Evolutionary conservation across 2,329 filamentous ascomycete genomes (phyloP), one percentile per base, ranked within the genome.

Genomic region (Macrophomina pseudophaseolina): DNA sequence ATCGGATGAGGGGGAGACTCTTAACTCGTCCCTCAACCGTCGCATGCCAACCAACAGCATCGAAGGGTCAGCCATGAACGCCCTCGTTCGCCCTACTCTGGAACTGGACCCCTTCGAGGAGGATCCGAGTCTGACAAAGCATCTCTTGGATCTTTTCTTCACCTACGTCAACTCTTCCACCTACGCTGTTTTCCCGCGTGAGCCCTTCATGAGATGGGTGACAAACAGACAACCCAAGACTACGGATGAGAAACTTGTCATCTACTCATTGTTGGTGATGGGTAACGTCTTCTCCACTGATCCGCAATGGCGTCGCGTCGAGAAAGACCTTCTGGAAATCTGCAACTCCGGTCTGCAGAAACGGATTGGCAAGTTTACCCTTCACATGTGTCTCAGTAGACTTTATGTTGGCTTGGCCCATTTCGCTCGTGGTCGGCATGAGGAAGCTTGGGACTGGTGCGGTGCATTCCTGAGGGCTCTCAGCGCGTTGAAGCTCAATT

Each of bases 321-420:
- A 66, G 46, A 44, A 46, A 28, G 38, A 44, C 28, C 35, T 66
- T 7, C 30, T 60, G 28, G 56, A 54, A n/a, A 66, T 66, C 46
- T 54, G 52, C 40, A 56, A 58, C 18, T 16, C 32, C 28, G 64
- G 42, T 8, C 9, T 66, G 64, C 54, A 66, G 9, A 16, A 33
- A 35, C 80, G 80, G 38, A 81, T 83, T 67, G 83, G 86, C 23
- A 80, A 74, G 7, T 83, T 87, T 67, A 86, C 81, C 66, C 76
- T 93, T 58, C 88, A 91, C 70, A 79, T 92, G 52, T 87, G 89
- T 12, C 90, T 92, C 74, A 86, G 85, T 54, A 85, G 88, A 64
- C 79, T 92, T n/a, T 81, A 92, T 16, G 82, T 93, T 46, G 85
- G 87, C 23, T 78, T 91, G 6, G 91, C 90, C 76, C 87, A 88